These are phyloP conservation scores for Eucalyptus regnans DNA, from an alignment of 345 rosid species.

Conservation along the genomic window DNA sequence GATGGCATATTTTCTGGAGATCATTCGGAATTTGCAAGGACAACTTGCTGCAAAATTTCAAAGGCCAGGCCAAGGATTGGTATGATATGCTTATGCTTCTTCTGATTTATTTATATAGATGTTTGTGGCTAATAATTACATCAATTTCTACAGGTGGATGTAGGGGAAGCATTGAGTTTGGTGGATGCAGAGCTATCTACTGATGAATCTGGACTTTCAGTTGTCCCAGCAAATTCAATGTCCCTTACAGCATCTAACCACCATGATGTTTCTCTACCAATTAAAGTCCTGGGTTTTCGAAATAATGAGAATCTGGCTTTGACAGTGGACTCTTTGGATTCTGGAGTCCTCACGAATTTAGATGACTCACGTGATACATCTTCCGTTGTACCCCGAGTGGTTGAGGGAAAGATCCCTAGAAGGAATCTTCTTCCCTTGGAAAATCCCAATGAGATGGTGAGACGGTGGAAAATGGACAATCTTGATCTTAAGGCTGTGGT, in stretches of 20 bases:
- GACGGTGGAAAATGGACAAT: conserved; percentile 83
- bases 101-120: not conserved
- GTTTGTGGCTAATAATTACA: not conserved
- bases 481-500: conserved; percentile 85
- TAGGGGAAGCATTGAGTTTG: conserved; percentile 24
- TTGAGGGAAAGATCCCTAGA: conserved; percentile 5
- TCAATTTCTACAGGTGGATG: conserved; percentile 38
- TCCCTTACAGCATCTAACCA: conserved; percentile 19
- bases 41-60: conserved; percentile 52
- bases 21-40: conserved; percentile 63
- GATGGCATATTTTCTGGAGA: conserved; percentile 81
- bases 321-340: conserved; percentile 30
- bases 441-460: conserved; percentile 95
- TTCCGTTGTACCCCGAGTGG: conserved; percentile 35
- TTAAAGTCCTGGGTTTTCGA: not conserved
- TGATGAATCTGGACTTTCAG: conserved; percentile 51
- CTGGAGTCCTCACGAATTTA: conserved; percentile 15
- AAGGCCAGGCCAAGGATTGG: conserved; percentile 60
- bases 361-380: conserved; percentile 39
- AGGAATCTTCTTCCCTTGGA: conserved; percentile 64
- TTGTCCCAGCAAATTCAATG: conserved; percentile 23
- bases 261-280: conserved; percentile 16
- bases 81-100: conserved; percentile 12
- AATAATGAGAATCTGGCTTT: conserved; percentile 40
- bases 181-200: conserved; percentile 18